Base-by-base conservation (phyloP, 2,329 filamentous ascomycete species). In the Neonectria faginata region DNA sequence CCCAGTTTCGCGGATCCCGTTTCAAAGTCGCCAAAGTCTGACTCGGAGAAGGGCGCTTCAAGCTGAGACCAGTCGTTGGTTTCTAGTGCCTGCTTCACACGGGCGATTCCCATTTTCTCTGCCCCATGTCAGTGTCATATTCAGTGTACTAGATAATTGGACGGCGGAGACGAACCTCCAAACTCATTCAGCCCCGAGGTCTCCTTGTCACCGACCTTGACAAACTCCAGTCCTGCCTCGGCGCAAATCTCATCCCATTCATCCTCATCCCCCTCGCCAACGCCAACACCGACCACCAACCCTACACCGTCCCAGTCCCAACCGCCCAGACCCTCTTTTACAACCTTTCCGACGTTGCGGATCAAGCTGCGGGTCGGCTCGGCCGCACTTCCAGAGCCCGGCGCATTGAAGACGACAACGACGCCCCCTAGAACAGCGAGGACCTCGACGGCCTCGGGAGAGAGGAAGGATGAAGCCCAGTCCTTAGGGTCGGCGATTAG, bases 221-320 rank as follows among this genome's bases (percentile, higher is more conserved):
- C 85, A 79, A 88, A 91, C 79, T 92, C 89, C 68, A 91, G 77
- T 2, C 87, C 86, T 39, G 76, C 82, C 61, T 85, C 85, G 4
- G 82, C 83, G 70, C 86, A 89, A 22, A 84, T 70, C 60, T 88
- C 87, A 69, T 91, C 89, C 88, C 88, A 90, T 65, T 85, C 83
- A 29, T 88, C 86, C 12, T 84, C 77, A 41, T 82, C 81, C 0
- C 75, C 70, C 48, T 79, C 79, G 22, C 81, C 84, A 31, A 91
- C 82, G 22, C 81, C 84, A 31, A 91, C 82, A 0, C 85, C 88
- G 1, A 91, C 79, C 2, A 85, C 89, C 12, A 92, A 70, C 16
- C 83, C 81, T 0, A 90, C 87, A 1, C 89, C 89, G 61, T 91
- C 89, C 89, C 89, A 91, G 2, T 81, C 80, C 81, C 84, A 87